These are phyloP conservation scores for Earliella scabrosa DNA, from an alignment of 1,284 basidiomycete genomes.

Conservation along the genomic window DNA sequence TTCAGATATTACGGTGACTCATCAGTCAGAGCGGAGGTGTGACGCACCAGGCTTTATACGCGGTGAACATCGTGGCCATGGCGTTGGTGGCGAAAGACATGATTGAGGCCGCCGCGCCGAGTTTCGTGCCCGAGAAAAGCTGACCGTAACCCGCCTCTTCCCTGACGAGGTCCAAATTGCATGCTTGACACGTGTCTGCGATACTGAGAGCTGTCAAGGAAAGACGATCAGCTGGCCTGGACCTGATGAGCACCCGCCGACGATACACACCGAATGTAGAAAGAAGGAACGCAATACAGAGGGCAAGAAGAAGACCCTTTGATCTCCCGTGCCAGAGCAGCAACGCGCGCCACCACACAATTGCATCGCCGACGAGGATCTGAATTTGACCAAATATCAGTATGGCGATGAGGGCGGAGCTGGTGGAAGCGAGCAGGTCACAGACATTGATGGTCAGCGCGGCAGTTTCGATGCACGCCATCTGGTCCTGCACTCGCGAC, in stretches of 20 bases:
- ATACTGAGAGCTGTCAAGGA: not conserved
- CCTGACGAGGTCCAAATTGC: not conserved
- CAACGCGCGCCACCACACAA: not conserved
- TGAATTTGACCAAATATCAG: not conserved
- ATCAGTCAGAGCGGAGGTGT: no score
- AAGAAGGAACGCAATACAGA: not conserved
- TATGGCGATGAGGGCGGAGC: not conserved
- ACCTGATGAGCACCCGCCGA: not conserved
- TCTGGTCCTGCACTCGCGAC: not conserved
- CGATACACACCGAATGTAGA: not conserved
- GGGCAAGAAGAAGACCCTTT: not conserved
- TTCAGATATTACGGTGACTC: no score
- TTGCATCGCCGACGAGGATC: not conserved
- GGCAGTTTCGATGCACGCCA: not conserved
- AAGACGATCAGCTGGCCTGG: not conserved
- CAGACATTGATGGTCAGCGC: not conserved
- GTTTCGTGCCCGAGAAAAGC: not conserved
- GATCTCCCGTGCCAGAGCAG: not conserved
- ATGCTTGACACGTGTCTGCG: not conserved
- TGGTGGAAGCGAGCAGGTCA: not conserved
- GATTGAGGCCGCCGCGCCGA: not conserved
- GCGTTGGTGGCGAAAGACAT: not conserved
- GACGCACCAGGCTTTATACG: not conserved
- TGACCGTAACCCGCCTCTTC: not conserved
- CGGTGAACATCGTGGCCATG: not conserved